Evolutionary conservation across 2,329 filamentous ascomycete species (phyloP).

Genomic region (Fusarium buharicum): DNA sequence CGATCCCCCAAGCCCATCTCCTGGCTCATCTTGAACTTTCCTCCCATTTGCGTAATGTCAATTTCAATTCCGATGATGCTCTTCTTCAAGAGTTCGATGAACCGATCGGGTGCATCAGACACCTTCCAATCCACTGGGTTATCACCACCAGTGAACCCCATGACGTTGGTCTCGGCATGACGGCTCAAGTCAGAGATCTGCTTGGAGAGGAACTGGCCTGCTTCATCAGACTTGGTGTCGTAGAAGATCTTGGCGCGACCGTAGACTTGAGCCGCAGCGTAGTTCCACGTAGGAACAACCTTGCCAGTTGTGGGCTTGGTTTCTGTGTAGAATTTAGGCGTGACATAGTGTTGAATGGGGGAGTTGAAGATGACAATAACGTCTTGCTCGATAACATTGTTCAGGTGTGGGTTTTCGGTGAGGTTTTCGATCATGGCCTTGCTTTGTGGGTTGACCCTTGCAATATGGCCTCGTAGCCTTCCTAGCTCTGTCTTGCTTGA

Average conservation of each 20-base stretch:
- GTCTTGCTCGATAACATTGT: constrained; percentile 58
- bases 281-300: constrained; percentile 78
- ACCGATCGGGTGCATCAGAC: constrained; percentile 64
- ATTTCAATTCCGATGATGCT: constrained; percentile 71
- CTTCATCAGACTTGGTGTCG: constrained; percentile 59
- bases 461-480: constrained; percentile 69
- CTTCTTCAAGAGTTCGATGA: constrained; percentile 67
- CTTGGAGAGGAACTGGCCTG: constrained; percentile 56
- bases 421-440: constrained; percentile 66
- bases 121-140: constrained; percentile 63
- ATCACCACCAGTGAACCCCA: constrained; percentile 61
- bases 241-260: constrained; percentile 65
- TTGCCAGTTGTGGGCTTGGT: constrained; percentile 73
- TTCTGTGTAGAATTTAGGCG: constrained; percentile 73
- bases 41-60: constrained; percentile 62
- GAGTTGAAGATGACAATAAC: constrained; percentile 72
- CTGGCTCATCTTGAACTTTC: constrained; percentile 76
- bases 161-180: constrained; percentile 63
- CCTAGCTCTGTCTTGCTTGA: constrained; percentile 53
- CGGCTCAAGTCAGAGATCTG: constrained; percentile 65
- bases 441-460: constrained; percentile 70
- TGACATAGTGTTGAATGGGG: constrained; percentile 70
- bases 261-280: constrained; percentile 72
- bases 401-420: constrained; percentile 23
- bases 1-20: constrained; percentile 64